Evolutionary conservation across 495 filamentous ascomycete genomes (phyloP).

Genomic region (Aspergillus cristatus): DNA sequence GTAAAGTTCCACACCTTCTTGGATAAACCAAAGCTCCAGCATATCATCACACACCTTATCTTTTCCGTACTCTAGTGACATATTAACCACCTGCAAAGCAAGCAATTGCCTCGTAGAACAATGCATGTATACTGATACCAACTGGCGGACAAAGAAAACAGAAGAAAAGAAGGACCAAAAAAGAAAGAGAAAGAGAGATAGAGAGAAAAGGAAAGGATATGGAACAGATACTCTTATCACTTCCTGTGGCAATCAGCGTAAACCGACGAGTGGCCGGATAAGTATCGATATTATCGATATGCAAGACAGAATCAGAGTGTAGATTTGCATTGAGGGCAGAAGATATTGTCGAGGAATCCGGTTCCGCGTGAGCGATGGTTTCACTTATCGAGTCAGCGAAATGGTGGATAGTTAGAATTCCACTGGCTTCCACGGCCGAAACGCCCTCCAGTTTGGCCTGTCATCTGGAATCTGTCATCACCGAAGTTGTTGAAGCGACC

Average conservation of each 20-base stretch:
- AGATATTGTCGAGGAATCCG: too few relatives aligned
- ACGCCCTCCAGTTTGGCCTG: slow-evolving; percentile 20
- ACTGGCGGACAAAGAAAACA: not conserved
- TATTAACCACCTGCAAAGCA: slow-evolving; percentile 14
- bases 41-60: slow-evolving; percentile 12
- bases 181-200: not conserved
- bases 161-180: too few relatives aligned
- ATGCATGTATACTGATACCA: not conserved
- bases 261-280: too few relatives aligned
- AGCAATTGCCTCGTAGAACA: slow-evolving; percentile 7
- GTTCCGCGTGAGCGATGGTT: too few relatives aligned
- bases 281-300: too few relatives aligned
- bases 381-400: slow-evolving; percentile 17
- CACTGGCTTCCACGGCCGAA: slow-evolving; percentile 31
- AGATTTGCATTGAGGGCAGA: too few relatives aligned
- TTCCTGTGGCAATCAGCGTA: too few relatives aligned
- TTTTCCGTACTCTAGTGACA: slow-evolving; percentile 13
- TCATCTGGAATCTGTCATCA: slow-evolving; percentile 29
- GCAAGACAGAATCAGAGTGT: too few relatives aligned
- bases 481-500: slow-evolving; percentile 50
- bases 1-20: slow-evolving; percentile 2
- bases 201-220: too few relatives aligned
- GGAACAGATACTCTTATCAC: too few relatives aligned
- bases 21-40: slow-evolving; percentile 14
- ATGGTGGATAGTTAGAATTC: slow-evolving; percentile 27